Base-by-base conservation (phyloP, 495 filamentous ascomycete species). In the Chaetomium cochliodes region DNA sequence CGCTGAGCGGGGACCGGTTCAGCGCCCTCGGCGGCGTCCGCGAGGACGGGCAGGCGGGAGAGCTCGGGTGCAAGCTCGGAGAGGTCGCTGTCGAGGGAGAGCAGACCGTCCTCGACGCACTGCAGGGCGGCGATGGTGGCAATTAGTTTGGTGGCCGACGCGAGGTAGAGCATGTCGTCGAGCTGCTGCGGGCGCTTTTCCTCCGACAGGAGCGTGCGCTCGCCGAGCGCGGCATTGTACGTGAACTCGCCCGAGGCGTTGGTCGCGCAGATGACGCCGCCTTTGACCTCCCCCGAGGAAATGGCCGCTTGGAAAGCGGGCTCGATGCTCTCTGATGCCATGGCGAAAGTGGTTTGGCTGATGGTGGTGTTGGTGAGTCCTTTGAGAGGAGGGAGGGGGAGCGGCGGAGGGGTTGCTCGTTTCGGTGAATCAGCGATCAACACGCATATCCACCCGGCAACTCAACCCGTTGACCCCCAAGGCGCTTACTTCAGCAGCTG, bases 141-240 rank as follows among this genome's bases (percentile, higher is more conserved):
- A 44, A 82, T 72, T 5, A 82, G 84, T 81, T 74, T 87, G 85
- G 75, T 88, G 84, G 56, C 86, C 77, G 42, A 90, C 62, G 23
- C 73, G 37, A 77, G 65, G 64, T 65, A 78, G 9, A 79, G 62
- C 18, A 79, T 63, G 63, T 75, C 74, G 39, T 74, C 63, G 37
- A 74, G 65, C 37, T 66, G 54, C 25, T 76, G 75, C 20, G 78
- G 74, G n/a, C 50, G 63, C 58, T 73, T 78, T 50, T 79, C 74
- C 47, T 75, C 76, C 3, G 77, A 77, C 5, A 78, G 70, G 5
- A 78, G 69, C 30, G 75, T 78, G 65, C 69, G 72, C 18, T 54
- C 37, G 44, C 72, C 72, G n/a, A 71, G 46, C 39, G 69, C 58
- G 49, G 49, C 47, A 42, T 61, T 59, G 65, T 69, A 69, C 37